These are phyloP conservation scores for Chlamydomonas sp. DNA, from an alignment of 139 green algal genomes.

Conservation along the genomic window DNA sequence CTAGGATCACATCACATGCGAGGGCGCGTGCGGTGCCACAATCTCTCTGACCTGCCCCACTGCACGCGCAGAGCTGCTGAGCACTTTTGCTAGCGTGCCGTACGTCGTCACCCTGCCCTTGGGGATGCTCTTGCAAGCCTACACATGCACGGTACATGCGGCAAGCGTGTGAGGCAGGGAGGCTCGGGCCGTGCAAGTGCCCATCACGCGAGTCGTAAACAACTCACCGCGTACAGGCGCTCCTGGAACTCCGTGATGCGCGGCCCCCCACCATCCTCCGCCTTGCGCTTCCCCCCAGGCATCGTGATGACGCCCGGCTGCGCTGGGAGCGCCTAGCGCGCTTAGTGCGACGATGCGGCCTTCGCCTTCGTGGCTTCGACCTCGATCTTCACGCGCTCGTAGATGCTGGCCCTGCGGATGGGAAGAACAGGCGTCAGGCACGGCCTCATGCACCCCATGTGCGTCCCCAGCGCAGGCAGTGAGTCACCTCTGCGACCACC, in stretches of 20 bases:
- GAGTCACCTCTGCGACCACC: constrained; percentile 7
- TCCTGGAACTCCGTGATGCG: constrained; percentile 48
- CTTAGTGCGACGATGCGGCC: neutral
- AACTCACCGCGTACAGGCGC: constrained; percentile 40
- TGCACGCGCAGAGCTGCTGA: constrained; percentile 49
- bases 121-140: constrained; percentile 57
- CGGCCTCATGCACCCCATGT: neutral
- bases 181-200: neutral
- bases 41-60: constrained; percentile 72
- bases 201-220: neutral
- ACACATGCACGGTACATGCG: neutral
- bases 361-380: constrained; percentile 21
- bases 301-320: neutral
- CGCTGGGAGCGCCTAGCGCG: neutral
- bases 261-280: neutral
- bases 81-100: constrained; percentile 44
- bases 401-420: constrained; percentile 25
- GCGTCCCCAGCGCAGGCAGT: neutral
- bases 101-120: constrained; percentile 67
- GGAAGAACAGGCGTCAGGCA: neutral
- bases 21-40: too few relatives aligned
- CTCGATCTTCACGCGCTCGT: constrained; percentile 30
- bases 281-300: neutral
- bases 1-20: too few relatives aligned
- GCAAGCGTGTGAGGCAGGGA: too few relatives aligned